phyloP scores from a whole-genome alignment of 148 eudicot species.

The Cornus controversa region DNA sequence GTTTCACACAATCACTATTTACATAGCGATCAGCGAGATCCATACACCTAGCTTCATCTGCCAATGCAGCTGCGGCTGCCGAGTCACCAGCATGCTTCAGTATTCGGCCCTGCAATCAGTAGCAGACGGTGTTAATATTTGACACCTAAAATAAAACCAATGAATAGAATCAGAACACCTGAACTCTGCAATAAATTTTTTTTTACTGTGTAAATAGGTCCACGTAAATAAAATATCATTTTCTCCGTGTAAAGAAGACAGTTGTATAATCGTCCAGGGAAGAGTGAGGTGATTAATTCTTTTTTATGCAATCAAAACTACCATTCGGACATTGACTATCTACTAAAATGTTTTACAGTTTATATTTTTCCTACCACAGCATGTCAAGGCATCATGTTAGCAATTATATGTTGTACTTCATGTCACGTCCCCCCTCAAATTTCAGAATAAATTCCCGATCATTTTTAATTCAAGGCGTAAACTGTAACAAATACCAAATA shows the following conservation, averaged over 20 bases:
- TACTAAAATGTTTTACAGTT: neutral
- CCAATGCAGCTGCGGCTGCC: slow-evolving; percentile 94
- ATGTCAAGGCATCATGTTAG: neutral
- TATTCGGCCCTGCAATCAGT: slow-evolving; percentile 68
- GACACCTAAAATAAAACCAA: neutral
- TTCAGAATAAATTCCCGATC: no score
- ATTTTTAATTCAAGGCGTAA: no score
- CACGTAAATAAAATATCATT: neutral
- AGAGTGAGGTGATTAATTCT: neutral
- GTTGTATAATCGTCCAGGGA: neutral
- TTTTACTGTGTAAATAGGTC: neutral
- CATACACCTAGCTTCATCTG: slow-evolving; percentile 99
- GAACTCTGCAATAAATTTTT: neutral
- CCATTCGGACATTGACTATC: neutral
- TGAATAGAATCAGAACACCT: neutral
- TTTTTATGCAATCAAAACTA: neutral
- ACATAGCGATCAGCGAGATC: slow-evolving; percentile 99
- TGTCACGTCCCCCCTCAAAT: no score
- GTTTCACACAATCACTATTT: slow-evolving; percentile 95
- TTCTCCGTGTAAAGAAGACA: neutral
- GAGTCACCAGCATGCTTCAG: slow-evolving; percentile 96
- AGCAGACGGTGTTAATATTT: neutral
- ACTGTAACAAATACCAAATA: no score
- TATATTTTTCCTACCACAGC: neutral
- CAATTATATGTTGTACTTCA: neutral